A percentile compares a stretch with the other conserved stretches of the same genome.
phyloP scores from a whole-genome alignment of 202 grass and related monocot species.

The Panicum virgatum region DNA sequence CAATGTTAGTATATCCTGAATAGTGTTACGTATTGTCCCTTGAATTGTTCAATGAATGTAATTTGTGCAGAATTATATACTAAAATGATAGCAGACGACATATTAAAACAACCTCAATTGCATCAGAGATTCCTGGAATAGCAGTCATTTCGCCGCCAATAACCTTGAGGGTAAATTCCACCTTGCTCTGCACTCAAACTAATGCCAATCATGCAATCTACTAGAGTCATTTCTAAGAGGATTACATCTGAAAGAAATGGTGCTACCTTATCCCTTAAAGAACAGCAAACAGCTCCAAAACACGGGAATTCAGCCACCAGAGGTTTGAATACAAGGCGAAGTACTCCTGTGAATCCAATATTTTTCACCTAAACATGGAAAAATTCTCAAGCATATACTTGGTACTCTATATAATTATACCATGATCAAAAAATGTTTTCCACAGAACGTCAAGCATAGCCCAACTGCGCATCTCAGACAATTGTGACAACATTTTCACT shows the following conservation, averaged over 20 bases:
- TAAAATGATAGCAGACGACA: constrained; percentile 29
- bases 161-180: constrained; percentile 93
- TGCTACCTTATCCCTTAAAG: constrained; percentile 92
- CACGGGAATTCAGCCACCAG: constrained; percentile 78
- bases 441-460: background rate
- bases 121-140: constrained; percentile 99
- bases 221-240: background rate
- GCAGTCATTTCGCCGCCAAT: constrained; percentile 91
- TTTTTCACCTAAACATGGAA: constrained; percentile 85
- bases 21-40: constrained; percentile 80
- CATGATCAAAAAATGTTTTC: background rate
- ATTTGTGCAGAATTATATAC: constrained; percentile 13
- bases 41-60: constrained; percentile 42
- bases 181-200: constrained; percentile 78
- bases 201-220: constrained; percentile 30
- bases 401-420: background rate
- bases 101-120: constrained; percentile 75
- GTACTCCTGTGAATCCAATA: constrained; percentile 86
- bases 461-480: background rate
- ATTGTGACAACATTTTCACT: background rate
- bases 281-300: constrained; percentile 90
- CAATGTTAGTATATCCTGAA: constrained; percentile 89
- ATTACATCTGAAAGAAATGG: constrained; percentile 16
- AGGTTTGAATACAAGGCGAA: constrained; percentile 85
- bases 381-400: constrained; percentile 7